Evolutionary conservation across 73 alveolate genomes (phyloP).

Genomic region (Tetrahymena elliotti): DNA sequence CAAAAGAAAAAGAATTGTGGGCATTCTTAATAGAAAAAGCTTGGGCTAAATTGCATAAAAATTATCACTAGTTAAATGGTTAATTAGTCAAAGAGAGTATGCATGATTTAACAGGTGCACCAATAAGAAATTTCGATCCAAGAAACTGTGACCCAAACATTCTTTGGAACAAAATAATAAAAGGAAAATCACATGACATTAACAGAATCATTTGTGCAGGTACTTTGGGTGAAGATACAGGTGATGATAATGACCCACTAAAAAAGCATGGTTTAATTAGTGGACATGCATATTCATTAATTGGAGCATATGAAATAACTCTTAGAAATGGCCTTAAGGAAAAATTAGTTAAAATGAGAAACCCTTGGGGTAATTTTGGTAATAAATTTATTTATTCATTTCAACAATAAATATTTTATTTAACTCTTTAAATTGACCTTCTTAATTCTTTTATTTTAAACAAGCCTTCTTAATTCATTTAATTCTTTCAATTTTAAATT

Average conservation of each 20-base stretch:
- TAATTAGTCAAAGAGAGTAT: conserved; percentile 63
- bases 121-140: conserved; percentile 27
- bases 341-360: conserved; percentile 41
- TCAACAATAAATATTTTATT: too few relatives aligned
- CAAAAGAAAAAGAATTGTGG: conserved; percentile 79
- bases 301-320: conserved; percentile 30
- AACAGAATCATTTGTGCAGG: background rate
- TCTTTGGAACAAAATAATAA: conserved; percentile 36
- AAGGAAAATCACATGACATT: conserved; percentile 13
- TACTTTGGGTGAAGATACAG: conserved; percentile 11
- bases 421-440: too few relatives aligned
- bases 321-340: background rate
- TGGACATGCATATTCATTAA: conserved; percentile 57
- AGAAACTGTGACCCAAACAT: conserved; percentile 21
- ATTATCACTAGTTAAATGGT: conserved; percentile 75
- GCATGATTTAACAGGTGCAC: conserved; percentile 55
- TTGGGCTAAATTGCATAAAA: conserved; percentile 87
- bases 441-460: too few relatives aligned
- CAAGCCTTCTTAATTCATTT: too few relatives aligned
- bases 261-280: conserved; percentile 47
- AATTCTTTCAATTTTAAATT: background rate
- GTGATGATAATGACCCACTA: conserved; percentile 17
- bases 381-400: background rate
- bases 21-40: conserved; percentile 82
- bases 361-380: conserved; percentile 58